These are phyloP conservation scores for Chlorociboria aeruginascens DNA, from an alignment of 495 filamentous ascomycete genomes.

Conservation along the genomic window DNA sequence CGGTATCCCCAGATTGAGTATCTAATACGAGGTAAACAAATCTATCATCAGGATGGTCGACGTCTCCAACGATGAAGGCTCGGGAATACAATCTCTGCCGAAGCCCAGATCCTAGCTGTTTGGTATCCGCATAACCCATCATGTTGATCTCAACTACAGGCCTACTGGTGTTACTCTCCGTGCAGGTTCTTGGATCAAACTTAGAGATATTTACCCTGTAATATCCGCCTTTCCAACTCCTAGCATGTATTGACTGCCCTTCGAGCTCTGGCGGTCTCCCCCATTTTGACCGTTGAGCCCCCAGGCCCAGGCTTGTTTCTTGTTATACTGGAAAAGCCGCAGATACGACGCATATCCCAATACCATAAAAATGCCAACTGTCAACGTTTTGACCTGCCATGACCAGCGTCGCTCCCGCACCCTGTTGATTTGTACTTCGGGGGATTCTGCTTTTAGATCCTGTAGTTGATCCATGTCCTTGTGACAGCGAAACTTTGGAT, in stretches of 20 bases:
- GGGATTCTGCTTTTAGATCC: conserved; percentile 11
- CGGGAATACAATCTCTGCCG: conserved; percentile 84
- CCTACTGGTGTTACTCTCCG: conserved; percentile 23
- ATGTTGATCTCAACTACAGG: conserved; percentile 86
- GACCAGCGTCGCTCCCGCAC: neutral
- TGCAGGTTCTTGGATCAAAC: neutral
- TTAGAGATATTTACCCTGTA: conserved; percentile 48
- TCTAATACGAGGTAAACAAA: conserved; percentile 88
- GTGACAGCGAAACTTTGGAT: neutral
- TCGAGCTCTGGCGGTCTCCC: neutral
- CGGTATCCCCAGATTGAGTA: conserved; percentile 83
- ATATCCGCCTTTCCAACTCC: conserved; percentile 93
- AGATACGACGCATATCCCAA: neutral
- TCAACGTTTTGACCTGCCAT: neutral
- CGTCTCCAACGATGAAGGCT: conserved; percentile 76
- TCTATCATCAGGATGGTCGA: conserved; percentile 50
- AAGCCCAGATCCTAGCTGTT: conserved; percentile 76
- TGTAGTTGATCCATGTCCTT: conserved; percentile 2
- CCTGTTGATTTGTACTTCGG: neutral
- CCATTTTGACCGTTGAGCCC: neutral
- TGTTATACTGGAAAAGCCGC: neutral
- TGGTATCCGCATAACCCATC: conserved; percentile 86
- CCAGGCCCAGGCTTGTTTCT: neutral
- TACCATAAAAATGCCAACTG: neutral
- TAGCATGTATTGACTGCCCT: conserved; percentile 53